Percentiles rank a stretch among this genome's conserved stretches.
Evolutionary conservation across 2,329 filamentous ascomycete species (phyloP).

Genomic region (Thermomyces lanuginosus): DNA sequence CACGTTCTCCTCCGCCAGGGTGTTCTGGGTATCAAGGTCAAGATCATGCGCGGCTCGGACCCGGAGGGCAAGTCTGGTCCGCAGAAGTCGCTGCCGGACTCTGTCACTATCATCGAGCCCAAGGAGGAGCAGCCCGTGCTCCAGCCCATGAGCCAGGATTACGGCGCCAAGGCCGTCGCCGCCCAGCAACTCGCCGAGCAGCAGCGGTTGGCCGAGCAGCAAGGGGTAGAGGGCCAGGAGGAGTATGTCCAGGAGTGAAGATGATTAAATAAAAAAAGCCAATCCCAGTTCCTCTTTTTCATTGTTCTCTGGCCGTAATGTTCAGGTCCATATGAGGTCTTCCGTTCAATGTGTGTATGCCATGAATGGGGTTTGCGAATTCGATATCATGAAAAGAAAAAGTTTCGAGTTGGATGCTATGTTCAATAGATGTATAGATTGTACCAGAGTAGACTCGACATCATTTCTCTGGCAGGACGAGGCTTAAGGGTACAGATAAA

Average conservation of each 20-base stretch:
- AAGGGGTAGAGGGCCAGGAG: slow-evolving; percentile 34
- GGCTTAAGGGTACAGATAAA: no score
- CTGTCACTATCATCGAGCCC: slow-evolving; percentile 98
- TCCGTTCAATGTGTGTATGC: slow-evolving; percentile 11
- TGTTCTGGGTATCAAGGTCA: slow-evolving; percentile 99
- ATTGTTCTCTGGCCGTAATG: no score
- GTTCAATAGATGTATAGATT: no score
- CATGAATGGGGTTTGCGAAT: no score
- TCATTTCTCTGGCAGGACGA: no score
- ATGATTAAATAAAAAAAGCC: no score
- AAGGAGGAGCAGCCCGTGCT: slow-evolving; percentile 97
- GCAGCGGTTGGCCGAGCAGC: slow-evolving; percentile 43
- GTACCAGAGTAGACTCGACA: no score
- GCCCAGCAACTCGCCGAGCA: slow-evolving; percentile 40
- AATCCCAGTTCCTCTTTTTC: no score
- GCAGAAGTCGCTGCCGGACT: slow-evolving; percentile 92
- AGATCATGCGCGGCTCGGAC: slow-evolving; percentile 99
- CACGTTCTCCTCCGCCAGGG: slow-evolving; percentile 99
- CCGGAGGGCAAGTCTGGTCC: slow-evolving; percentile 97
- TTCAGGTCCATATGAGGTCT: slow-evolving; percentile 14
- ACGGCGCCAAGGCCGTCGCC: slow-evolving; percentile 76
- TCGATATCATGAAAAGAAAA: no score
- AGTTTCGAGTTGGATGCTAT: no score
- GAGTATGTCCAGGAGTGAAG: slow-evolving; percentile 35
- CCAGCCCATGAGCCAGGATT: slow-evolving; percentile 95